Percentiles rank a stretch among this genome's conserved stretches.
phyloP scores from a whole-genome alignment of 768 basidiomycete species.

The Tephrocybe sp. region DNA sequence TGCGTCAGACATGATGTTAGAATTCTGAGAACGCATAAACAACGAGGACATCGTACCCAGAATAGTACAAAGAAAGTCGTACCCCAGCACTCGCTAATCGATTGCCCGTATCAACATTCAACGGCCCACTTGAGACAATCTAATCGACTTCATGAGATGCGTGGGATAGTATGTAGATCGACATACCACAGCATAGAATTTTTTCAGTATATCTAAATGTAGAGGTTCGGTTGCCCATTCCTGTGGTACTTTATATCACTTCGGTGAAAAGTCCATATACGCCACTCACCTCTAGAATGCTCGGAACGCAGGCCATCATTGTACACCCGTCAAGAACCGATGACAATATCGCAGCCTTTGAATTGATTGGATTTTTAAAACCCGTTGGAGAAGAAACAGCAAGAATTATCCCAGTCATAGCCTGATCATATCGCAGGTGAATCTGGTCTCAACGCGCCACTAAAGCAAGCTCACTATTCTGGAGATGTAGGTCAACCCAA shows the following conservation, averaged over 20 bases:
- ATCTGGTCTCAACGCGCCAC: too few species aligned
- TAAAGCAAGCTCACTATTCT: slow-evolving; percentile 1
- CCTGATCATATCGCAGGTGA: too few species aligned
- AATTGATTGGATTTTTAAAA: background rate
- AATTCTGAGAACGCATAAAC: background rate
- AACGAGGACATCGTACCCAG: background rate
- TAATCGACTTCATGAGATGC: background rate
- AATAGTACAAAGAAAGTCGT: slow-evolving; percentile 12
- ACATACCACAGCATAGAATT: slow-evolving; percentile 3
- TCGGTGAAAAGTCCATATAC: too few species aligned
- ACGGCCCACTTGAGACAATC: slow-evolving; percentile 6
- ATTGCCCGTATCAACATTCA: background rate
- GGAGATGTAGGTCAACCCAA: slow-evolving; percentile 5
- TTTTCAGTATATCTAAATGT: background rate
- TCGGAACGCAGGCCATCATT: slow-evolving; percentile 7
- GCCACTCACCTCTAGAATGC: slow-evolving; percentile 8
- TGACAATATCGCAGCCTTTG: background rate
- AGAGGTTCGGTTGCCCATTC: background rate
- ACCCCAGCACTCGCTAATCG: slow-evolving; percentile 9
- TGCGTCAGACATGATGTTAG: background rate
- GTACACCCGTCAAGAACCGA: slow-evolving; percentile 2
- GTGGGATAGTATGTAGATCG: background rate
- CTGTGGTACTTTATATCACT: background rate
- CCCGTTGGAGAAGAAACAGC: background rate
- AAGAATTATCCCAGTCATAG: background rate